These are phyloP conservation scores for Nothophoma quercina DNA, from an alignment of 2,329 filamentous ascomycete species.

Conservation along the genomic window DNA sequence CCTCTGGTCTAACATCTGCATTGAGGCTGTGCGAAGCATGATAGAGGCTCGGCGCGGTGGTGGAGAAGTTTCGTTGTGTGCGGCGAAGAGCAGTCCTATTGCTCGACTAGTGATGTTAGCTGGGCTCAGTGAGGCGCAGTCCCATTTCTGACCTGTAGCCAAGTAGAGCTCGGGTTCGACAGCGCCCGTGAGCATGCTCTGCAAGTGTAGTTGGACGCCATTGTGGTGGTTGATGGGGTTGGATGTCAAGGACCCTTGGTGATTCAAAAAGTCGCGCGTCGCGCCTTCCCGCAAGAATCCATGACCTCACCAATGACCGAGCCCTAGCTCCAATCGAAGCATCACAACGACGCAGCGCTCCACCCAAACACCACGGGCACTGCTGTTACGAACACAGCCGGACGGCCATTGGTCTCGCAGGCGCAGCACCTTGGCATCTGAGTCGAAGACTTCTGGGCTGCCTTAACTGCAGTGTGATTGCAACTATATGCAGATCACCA, in stretches of 20 bases:
- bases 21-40: constrained; percentile 30
- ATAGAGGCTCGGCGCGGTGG: constrained; percentile 30
- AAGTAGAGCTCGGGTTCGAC: constrained; percentile 21
- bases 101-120: constrained; percentile 35
- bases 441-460: neutral
- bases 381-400: neutral
- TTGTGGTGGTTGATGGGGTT: constrained; percentile 24
- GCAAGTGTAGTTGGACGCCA: constrained; percentile 49
- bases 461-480: neutral
- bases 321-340: constrained; percentile 13
- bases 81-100: constrained; percentile 27
- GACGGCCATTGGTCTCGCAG: neutral
- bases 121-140: neutral
- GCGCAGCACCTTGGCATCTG: constrained; percentile 1
- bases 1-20: constrained; percentile 25
- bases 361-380: neutral
- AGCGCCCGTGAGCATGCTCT: constrained; percentile 44
- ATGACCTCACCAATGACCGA: constrained; percentile 47
- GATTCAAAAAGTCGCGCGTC: constrained; percentile 38
- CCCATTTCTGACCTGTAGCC: constrained; percentile 27
- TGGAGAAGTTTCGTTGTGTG: constrained; percentile 35
- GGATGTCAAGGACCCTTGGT: neutral
- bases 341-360: constrained; percentile 9
- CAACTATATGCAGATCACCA: neutral
- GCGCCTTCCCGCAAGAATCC: constrained; percentile 35